A percentile compares a stretch with the other conserved stretches of the same genome.
phyloP scores from a whole-genome alignment of 2,329 filamentous ascomycete genomes.

The Domatiomyces globalis region DNA sequence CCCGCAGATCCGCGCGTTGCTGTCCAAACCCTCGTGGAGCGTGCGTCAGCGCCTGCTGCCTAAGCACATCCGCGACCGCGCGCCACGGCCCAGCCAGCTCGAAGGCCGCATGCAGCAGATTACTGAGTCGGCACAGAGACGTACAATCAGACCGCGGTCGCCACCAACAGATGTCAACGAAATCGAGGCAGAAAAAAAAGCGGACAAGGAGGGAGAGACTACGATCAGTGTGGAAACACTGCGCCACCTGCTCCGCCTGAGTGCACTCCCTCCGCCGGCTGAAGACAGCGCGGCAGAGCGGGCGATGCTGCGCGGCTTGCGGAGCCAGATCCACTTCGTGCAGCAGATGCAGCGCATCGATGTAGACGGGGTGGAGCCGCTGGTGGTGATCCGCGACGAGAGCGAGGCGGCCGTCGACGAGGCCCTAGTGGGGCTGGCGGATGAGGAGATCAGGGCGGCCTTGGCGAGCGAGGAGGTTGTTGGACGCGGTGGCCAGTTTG shows the following conservation, averaged over 20 bases:
- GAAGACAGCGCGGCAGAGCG: constrained; percentile 43
- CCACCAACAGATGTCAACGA: background rate
- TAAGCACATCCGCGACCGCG: background rate
- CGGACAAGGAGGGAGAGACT: too few species aligned
- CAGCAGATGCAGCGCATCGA: constrained; percentile 47
- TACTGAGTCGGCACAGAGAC: background rate
- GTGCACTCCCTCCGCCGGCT: constrained; percentile 62
- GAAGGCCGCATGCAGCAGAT: too few species aligned
- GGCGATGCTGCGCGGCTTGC: constrained; percentile 58
- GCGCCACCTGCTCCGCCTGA: constrained; percentile 73
- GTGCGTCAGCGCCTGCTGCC: constrained; percentile 56
- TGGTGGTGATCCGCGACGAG: constrained; percentile 67
- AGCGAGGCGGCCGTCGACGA: constrained; percentile 27
- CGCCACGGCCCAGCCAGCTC: too few species aligned
- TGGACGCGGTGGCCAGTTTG: constrained; percentile 23
- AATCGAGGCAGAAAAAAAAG: background rate
- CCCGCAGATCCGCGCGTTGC: constrained; percentile 29
- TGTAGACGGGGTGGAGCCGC: constrained; percentile 64
- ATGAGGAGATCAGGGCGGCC: constrained; percentile 25
- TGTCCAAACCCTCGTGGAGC: constrained; percentile 69
- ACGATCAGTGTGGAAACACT: constrained; percentile 39
- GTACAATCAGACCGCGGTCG: constrained; percentile 14
- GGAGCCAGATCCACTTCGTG: constrained; percentile 82
- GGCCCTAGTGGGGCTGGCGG: constrained; percentile 23
- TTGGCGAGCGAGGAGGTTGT: constrained; percentile 28